phyloP scores from a whole-genome alignment of 495 filamentous ascomycete species.

The Hypomontagnella submonticulosa region DNA sequence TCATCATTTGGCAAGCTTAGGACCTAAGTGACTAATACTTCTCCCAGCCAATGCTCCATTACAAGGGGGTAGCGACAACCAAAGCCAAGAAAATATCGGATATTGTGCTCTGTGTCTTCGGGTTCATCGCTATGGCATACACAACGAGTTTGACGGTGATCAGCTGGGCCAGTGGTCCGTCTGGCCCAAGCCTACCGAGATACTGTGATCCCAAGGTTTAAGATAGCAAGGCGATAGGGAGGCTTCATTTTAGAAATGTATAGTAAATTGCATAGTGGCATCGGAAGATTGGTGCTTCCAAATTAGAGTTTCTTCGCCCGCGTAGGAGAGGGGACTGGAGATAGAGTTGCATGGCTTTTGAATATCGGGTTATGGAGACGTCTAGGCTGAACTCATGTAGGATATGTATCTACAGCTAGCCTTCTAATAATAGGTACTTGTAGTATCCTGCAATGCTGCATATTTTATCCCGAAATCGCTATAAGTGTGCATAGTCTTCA shows the following conservation, averaged over 20 bases:
- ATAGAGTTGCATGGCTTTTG: conserved; percentile 31
- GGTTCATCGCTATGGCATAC: conserved; percentile 86
- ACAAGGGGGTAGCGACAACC: conserved; percentile 77
- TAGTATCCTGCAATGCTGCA: neutral
- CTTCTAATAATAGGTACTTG: conserved; percentile 7
- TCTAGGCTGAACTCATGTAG: conserved; percentile 10
- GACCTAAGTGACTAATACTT: conserved; percentile 35
- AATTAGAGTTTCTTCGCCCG: conserved; percentile 18
- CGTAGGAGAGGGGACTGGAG: conserved; percentile 10
- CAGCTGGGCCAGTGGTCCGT: conserved; percentile 73
- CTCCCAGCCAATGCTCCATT: conserved; percentile 84
- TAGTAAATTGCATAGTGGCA: conserved; percentile 28
- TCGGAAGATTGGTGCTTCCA: conserved; percentile 22
- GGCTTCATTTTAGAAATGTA: conserved; percentile 25
- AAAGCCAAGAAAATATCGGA: conserved; percentile 73
- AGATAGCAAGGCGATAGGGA: neutral
- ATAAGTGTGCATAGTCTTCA: too few species aligned
- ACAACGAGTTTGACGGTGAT: conserved; percentile 85
- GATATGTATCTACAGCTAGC: neutral
- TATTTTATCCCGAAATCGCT: too few species aligned
- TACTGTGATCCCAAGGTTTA: conserved; percentile 58
- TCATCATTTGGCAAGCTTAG: neutral
- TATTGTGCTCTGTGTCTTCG: conserved; percentile 79
- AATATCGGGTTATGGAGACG: conserved; percentile 15
- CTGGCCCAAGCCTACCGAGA: conserved; percentile 53